These are phyloP conservation scores for Cubamyces sp. DNA, from an alignment of 768 basidiomycete species.

Conservation along the genomic window DNA sequence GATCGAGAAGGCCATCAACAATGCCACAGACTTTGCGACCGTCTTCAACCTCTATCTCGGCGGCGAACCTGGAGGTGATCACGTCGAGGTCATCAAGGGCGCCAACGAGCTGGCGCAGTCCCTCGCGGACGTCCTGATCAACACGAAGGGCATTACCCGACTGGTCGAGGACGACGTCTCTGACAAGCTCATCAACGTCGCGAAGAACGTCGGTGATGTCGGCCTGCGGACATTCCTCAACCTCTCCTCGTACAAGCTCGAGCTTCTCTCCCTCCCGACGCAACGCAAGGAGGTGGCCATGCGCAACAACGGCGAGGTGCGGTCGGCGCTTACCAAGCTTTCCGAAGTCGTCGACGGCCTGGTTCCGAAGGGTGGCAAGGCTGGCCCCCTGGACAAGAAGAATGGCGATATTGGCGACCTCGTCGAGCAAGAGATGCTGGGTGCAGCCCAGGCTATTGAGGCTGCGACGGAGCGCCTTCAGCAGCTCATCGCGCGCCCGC, in stretches of 20 bases:
- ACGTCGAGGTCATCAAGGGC: conserved; percentile 97
- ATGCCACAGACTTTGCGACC: conserved; percentile 94
- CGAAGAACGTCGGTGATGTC: conserved; percentile 85
- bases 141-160: conserved; percentile 94
- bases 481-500: conserved; percentile 88
- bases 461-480: conserved; percentile 88
- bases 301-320: conserved; percentile 86
- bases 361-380: conserved; percentile 80
- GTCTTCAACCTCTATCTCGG: conserved; percentile 90
- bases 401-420: conserved; percentile 96
- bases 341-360: conserved; percentile 87
- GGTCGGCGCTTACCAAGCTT: conserved; percentile 79
- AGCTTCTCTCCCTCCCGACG: conserved; percentile 65
- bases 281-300: conserved; percentile 87
- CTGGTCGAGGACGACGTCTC: conserved; percentile 87
- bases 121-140: conserved; percentile 87
- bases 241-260: conserved; percentile 93
- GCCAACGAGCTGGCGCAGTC: conserved; percentile 97
- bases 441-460: conserved; percentile 92
- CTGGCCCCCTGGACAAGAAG: conserved; percentile 67
- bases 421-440: conserved; percentile 95
- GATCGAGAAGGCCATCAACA: conserved; percentile 96
- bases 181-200: conserved; percentile 85
- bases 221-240: conserved; percentile 94
- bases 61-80: conserved; percentile 86